Evolutionary conservation across 164 flowering plant genomes (phyloP).

Genomic region (Vitis rotundifolia): DNA sequence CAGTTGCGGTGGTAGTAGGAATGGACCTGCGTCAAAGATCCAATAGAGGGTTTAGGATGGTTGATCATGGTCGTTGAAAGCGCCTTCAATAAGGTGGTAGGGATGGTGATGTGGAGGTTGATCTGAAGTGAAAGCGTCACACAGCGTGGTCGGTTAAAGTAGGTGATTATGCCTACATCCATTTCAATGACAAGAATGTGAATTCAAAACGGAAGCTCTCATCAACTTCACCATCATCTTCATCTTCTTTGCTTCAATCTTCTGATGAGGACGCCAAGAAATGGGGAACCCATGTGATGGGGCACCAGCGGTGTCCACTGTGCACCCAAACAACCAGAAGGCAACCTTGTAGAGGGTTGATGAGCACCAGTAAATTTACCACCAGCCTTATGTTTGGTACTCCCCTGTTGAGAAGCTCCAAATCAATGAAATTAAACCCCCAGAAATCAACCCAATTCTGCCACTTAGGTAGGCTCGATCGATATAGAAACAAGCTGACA

Average conservation of each 20-base stretch:
- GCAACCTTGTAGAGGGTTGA: conserved; percentile 30
- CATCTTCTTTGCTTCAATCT: no score
- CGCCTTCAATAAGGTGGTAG: not conserved
- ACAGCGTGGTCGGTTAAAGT: conserved; percentile 10
- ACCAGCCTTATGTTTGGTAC: conserved; percentile 39
- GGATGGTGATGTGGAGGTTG: conserved; percentile 23
- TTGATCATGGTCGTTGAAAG: conserved; percentile 36
- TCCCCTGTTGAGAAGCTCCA: conserved; percentile 32
- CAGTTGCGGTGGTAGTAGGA: not conserved
- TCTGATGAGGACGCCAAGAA: conserved; percentile 25
- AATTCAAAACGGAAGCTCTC: not conserved
- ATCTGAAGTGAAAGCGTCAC: conserved; percentile 44
- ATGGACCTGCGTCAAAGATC: conserved; percentile 65
- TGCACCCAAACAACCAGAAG: conserved; percentile 34
- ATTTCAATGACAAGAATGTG: conserved; percentile 24
- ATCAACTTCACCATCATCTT: conserved; percentile 22
- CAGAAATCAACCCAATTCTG: no score
- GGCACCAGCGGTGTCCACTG: conserved; percentile 26
- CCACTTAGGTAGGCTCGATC: no score
- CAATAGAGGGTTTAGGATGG: conserved; percentile 24
- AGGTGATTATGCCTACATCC: conserved; percentile 24
- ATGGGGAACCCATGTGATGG: conserved; percentile 41
- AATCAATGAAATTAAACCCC: no score
- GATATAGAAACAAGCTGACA: no score
- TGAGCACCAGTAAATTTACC: conserved; percentile 19